Base-by-base conservation (phyloP, 441 rosid genomes). In the Biscutella laevigata region DNA sequence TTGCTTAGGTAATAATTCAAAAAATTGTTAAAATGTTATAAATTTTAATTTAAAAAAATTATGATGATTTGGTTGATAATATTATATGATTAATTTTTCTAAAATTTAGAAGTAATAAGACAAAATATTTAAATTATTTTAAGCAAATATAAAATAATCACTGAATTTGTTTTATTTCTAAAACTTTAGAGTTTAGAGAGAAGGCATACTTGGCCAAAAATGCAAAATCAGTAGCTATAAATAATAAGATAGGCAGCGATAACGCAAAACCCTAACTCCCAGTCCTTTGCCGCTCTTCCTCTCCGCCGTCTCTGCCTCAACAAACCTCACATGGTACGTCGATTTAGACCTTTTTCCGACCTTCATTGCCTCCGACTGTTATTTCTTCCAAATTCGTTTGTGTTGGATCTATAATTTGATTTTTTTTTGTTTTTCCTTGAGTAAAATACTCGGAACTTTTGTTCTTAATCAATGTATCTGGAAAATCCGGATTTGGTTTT, bases 211-310 rank as follows among this genome's bases (percentile, higher is more conserved):
- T 47, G 57, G 29, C 64, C 34, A 29, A 38, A 59, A 59, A 7
- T n/a, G 49, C 48, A 59, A 29, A 19, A 14, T 36, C 12, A 37
- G n/a, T n/a, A n/a, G n/a, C n/a, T n/a, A n/a, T n/a, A n/a, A n/a
- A n/a, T n/a, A n/a, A n/a, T n/a, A n/a, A n/a, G 16, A 48, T 59
- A 48, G 9, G 29, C 39, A 49, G 57, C 16, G 26, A n/a, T 39
- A 47, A 7, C 57, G 5, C 32, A 3, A 30, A 60, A 60, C 50
- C 65, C 65, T 60, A 60, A 50, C 14, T 4, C 3, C 48, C n/a
- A 38, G 26, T 25, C 17, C 26, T 28, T 47, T 39, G 33, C 57
- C 64, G 41, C 41, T 49, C 37, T 15, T 57, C 62, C 43, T 54
- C 52, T 36, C 8, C 42, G 56, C 56, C 64, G 64, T 59, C 48